phyloP scores from a whole-genome alignment of 1,139 yeast genomes.

The Kodamaea alishanica region DNA sequence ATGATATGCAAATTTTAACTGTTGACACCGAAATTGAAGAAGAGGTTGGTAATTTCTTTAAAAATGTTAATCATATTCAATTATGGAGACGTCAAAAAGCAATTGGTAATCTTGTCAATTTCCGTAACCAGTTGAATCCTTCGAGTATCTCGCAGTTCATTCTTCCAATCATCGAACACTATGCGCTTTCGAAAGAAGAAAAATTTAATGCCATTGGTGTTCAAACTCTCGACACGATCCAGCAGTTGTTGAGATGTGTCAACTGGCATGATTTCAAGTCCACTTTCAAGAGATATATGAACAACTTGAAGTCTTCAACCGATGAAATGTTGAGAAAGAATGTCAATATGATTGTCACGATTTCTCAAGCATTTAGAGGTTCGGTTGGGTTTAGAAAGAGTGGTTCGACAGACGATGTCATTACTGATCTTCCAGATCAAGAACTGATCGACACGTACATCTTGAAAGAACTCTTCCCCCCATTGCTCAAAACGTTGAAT shows the following conservation, averaged over 20 bases:
- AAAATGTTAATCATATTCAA: slow-evolving; percentile 80
- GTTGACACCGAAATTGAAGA: slow-evolving; percentile 34
- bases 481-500: slow-evolving; percentile 55
- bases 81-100: slow-evolving; percentile 84
- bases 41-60: slow-evolving; percentile 83
- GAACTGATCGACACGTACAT: slow-evolving; percentile 53
- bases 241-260: slow-evolving; percentile 53
- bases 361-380: slow-evolving; percentile 50
- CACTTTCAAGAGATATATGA: slow-evolving; percentile 64
- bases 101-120: slow-evolving; percentile 50
- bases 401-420: slow-evolving; percentile 17
- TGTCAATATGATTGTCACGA: slow-evolving; percentile 60
- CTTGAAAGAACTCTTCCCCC: slow-evolving; percentile 57
- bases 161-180: slow-evolving; percentile 81
- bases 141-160: slow-evolving; percentile 73
- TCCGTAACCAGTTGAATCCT: slow-evolving; percentile 45
- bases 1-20: slow-evolving; percentile 65
- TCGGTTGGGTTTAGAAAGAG: slow-evolving; percentile 9
- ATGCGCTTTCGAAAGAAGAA: slow-evolving; percentile 55
- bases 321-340: slow-evolving; percentile 55
- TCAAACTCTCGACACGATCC: slow-evolving; percentile 66
- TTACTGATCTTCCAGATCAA: slow-evolving; percentile 30
- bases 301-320: slow-evolving; percentile 47
- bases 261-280: slow-evolving; percentile 84
- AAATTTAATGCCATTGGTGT: slow-evolving; percentile 69